Percentiles rank a stretch among this genome's conserved stretches.
These are phyloP conservation scores for Suhomyces canberraensis DNA, from an alignment of 805 yeast genomes.

Conservation along the genomic window DNA sequence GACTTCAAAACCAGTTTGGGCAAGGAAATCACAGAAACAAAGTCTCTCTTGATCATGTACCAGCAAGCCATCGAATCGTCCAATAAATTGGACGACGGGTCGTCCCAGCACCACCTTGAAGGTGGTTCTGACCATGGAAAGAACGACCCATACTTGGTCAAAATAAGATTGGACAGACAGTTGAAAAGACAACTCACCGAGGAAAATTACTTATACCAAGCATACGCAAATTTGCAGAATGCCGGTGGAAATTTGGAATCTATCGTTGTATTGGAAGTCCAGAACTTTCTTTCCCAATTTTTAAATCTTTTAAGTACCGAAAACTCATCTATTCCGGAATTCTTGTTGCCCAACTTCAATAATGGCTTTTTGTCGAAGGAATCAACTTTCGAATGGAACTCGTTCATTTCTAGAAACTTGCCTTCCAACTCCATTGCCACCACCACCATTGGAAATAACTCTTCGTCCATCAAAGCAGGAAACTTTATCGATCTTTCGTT, in stretches of 20 bases:
- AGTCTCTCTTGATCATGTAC: conserved; percentile 44
- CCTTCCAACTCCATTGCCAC: conserved; percentile 29
- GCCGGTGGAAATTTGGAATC: conserved; percentile 85
- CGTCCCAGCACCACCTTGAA: conserved; percentile 11
- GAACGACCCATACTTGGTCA: conserved; percentile 80
- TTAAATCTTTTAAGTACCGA: conserved; percentile 70
- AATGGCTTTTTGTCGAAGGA: conserved; percentile 72
- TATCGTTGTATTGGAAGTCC: conserved; percentile 83
- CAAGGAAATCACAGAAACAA: conserved; percentile 50
- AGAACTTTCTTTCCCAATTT: conserved; percentile 71
- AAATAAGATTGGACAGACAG: conserved; percentile 68
- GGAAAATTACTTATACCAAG: conserved; percentile 85
- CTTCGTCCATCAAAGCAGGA: conserved; percentile 28
- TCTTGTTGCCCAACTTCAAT: conserved; percentile 56
- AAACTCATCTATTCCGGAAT: conserved; percentile 66
- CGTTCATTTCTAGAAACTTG: conserved; percentile 68
- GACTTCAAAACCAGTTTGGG: conserved; percentile 79
- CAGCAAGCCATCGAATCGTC: conserved; percentile 62
- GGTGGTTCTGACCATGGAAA: conserved; percentile 43
- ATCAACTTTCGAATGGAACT: conserved; percentile 84
- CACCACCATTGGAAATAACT: conserved; percentile 24
- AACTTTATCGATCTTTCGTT: conserved; percentile 41
- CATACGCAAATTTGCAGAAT: conserved; percentile 78
- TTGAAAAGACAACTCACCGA: conserved; percentile 74
- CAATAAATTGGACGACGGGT: conserved; percentile 36